Evolutionary conservation across 805 yeast species (phyloP), one percentile per base, ranked within the genome.

Genomic region (Yamadazyma olivae): DNA sequence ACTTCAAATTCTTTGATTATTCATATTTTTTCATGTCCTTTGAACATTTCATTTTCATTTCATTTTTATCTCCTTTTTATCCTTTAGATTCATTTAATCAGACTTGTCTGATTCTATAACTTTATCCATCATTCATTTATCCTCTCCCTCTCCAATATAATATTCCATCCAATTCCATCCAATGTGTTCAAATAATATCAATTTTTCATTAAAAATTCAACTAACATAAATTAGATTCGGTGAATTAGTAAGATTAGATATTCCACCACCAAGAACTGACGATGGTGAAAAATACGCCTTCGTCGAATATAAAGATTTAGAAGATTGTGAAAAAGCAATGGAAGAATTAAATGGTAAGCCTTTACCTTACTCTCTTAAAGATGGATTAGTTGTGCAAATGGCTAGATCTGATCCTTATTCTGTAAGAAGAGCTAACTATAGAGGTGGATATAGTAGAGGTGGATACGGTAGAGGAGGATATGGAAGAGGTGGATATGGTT

Each of bases 231-330:
- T 18, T 50, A 77, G 82, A 54, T 74, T 48, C 44, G 85, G 84
- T 33, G 70, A 68, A 45, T 61, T 79, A 29, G 74, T 75, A 33
- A 68, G 81, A 57, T 73, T 79, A 34, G 81, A 74, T 44, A 74
- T 79, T 31, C 78, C 83, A 27, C 83, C 83, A 37, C 80, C 83
- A 41, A 71, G 77, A 56, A 65, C 73, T 19, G 71, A 71, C 38
- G 80, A 75, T 45, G 78, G 79, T 27, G 68, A 75, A 42, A 79
- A 77, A 48, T 79, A 67, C 49, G 85, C 83, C 6, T 79, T 79
- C 56, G 83, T 79, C 17, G 82, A 79, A 50, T 79, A 69, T 53
- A 66, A 70, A 44, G 68, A 61, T 33, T 49, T 59, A 12, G 75
- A 71, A 43, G 79, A 74, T 50, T 77, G 81, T 44, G 77, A 76